A percentile compares a stretch with the other conserved stretches of the same genome.
These are phyloP conservation scores for Microcyclospora pomicola DNA, from an alignment of 2,329 filamentous ascomycete genomes.

Conservation along the genomic window DNA sequence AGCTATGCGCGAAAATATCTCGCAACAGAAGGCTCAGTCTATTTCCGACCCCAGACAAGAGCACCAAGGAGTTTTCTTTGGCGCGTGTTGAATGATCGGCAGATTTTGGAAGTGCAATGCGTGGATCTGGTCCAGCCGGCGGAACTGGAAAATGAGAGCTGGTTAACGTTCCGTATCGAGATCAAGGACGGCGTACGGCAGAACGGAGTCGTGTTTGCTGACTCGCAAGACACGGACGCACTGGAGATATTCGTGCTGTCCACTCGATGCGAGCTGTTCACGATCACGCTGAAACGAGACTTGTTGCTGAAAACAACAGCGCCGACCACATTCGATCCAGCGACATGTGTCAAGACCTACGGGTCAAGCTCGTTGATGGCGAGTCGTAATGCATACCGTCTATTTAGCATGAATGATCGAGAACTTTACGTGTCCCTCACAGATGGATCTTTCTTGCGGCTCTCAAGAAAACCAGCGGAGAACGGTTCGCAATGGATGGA, in stretches of 20 bases:
- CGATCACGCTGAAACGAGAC: slow-evolving; percentile 67
- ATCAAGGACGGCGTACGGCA: slow-evolving; percentile 58
- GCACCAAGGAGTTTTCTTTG: slow-evolving; percentile 81
- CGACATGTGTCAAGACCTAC: slow-evolving; percentile 63
- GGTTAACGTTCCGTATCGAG: slow-evolving; percentile 60
- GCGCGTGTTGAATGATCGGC: slow-evolving; percentile 71
- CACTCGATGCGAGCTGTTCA: slow-evolving; percentile 64
- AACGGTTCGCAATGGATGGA: slow-evolving; percentile 52
- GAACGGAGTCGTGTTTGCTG: slow-evolving; percentile 69
- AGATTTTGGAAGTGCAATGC: slow-evolving; percentile 66
- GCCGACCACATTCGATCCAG: slow-evolving; percentile 57
- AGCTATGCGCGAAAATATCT: slow-evolving; percentile 59
- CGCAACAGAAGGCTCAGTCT: slow-evolving; percentile 67
- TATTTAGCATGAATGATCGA: slow-evolving; percentile 59
- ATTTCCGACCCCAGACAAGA: slow-evolving; percentile 62
- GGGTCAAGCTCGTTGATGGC: slow-evolving; percentile 53
- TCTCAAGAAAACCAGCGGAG: slow-evolving; percentile 47
- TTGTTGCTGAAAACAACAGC: slow-evolving; percentile 51
- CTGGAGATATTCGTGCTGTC: slow-evolving; percentile 71
- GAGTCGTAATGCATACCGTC: slow-evolving; percentile 66
- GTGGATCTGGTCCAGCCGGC: slow-evolving; percentile 61
- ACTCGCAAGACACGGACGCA: slow-evolving; percentile 62
- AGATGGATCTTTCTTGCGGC: slow-evolving; percentile 59
- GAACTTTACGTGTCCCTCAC: slow-evolving; percentile 69
- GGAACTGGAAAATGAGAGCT: slow-evolving; percentile 25